These are phyloP conservation scores for Trichoderma koningiopsis DNA, from an alignment of 2,329 filamentous ascomycete species.

Conservation along the genomic window DNA sequence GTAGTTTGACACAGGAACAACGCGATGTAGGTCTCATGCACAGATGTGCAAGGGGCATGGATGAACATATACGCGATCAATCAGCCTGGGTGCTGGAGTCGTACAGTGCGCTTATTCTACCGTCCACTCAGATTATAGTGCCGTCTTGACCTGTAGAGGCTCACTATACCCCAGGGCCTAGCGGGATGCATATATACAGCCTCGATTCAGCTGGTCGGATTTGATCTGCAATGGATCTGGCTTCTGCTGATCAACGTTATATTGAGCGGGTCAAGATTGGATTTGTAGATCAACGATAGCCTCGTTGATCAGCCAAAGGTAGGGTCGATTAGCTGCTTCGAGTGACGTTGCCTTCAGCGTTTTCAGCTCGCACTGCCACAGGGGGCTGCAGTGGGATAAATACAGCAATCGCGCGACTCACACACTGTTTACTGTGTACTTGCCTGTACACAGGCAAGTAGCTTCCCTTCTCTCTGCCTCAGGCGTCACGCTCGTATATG, in stretches of 20 bases:
- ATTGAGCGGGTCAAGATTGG: not conserved
- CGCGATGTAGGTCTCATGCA: too few species aligned
- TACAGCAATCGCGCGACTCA: not conserved
- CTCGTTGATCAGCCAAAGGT: not conserved
- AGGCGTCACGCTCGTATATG: not conserved
- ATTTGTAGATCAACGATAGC: not conserved
- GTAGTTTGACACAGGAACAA: too few species aligned
- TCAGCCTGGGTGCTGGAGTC: too few species aligned
- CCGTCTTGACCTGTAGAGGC: not conserved
- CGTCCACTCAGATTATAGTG: not conserved
- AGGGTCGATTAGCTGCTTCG: not conserved
- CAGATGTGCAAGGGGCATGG: too few species aligned
- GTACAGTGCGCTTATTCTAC: not conserved
- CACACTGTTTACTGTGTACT: too few species aligned
- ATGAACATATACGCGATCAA: too few species aligned
- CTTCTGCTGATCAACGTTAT: not conserved
- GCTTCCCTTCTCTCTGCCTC: not conserved
- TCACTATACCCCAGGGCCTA: not conserved
- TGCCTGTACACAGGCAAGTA: too few species aligned
- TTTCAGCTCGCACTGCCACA: not conserved
- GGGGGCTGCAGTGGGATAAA: not conserved
- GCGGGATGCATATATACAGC: not conserved
- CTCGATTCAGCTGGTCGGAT: not conserved
- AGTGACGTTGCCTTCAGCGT: not conserved
- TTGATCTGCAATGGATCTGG: not conserved